Percentiles rank a stretch among this genome's conserved stretches.
Conservation (phyloP, 2,329 filamentous ascomycete species). For the Xylaria sp. region DNA sequence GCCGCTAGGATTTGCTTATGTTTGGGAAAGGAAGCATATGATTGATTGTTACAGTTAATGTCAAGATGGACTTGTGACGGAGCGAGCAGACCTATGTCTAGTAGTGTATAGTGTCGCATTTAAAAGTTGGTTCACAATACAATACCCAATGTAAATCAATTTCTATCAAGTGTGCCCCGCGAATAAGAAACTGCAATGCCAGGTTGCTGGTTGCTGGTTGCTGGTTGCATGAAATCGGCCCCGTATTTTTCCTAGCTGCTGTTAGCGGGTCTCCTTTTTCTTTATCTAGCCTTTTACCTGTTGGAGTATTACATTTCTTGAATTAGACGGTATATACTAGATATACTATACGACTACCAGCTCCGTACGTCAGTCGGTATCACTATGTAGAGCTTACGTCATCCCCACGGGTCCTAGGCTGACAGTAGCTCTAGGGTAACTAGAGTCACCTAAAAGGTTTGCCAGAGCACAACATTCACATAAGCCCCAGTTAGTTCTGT, state of each 20-base stretch:
- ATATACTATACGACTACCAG: neutral
- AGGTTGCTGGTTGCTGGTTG: neutral
- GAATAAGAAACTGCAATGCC: no score
- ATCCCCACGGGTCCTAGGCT: slow-evolving; percentile 10
- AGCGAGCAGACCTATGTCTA: neutral
- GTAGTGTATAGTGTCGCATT: neutral
- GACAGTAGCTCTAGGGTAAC: slow-evolving; percentile 2
- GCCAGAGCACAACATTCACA: slow-evolving; percentile 1
- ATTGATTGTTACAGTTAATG: slow-evolving; percentile 25
- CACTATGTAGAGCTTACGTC: slow-evolving; percentile 22
- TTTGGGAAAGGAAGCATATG: slow-evolving; percentile 36
- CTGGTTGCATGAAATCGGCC: slow-evolving; percentile 1
- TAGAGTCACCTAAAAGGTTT: neutral
- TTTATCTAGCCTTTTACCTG: neutral
- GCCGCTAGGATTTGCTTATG: slow-evolving; percentile 23
- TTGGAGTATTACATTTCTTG: neutral
- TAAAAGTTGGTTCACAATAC: neutral
- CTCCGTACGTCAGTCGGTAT: neutral
- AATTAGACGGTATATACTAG: neutral
- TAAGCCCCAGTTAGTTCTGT: neutral
- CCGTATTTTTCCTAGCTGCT: neutral
- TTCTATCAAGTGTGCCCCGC: slow-evolving; percentile 7
- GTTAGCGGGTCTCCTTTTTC: neutral
- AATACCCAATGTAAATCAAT: slow-evolving; percentile 1
- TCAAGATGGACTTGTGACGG: slow-evolving; percentile 4